These are phyloP conservation scores for Ceratobasidium sp. DNA, from an alignment of 1,284 basidiomycete species.

Conservation along the genomic window DNA sequence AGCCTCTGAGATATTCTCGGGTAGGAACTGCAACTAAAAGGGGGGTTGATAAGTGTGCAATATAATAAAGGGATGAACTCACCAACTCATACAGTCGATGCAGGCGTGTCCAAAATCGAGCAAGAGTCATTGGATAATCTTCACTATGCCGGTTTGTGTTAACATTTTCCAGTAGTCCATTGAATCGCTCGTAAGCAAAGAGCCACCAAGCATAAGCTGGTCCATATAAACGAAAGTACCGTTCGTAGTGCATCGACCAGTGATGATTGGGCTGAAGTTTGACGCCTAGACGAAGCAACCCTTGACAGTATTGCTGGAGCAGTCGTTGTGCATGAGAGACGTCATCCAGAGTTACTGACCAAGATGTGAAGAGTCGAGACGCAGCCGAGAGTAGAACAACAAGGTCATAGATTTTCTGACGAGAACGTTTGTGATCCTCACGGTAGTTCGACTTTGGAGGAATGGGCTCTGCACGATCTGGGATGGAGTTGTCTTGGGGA, in stretches of 20 bases:
- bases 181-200: slow-evolving; percentile 55
- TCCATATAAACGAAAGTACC: slow-evolving; percentile 52
- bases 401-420: background rate
- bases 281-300: slow-evolving; percentile 41
- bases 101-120: slow-evolving; percentile 50
- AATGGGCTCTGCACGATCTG: slow-evolving; percentile 46
- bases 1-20: background rate
- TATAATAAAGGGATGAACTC: background rate
- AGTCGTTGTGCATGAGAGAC: slow-evolving; percentile 49
- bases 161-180: slow-evolving; percentile 55
- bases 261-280: slow-evolving; percentile 53
- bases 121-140: background rate
- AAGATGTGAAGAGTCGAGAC: background rate
- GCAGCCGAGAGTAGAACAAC: slow-evolving; percentile 3
- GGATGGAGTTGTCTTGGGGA: slow-evolving; percentile 47
- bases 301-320: slow-evolving; percentile 49
- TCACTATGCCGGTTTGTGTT: slow-evolving; percentile 49
- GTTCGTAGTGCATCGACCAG: slow-evolving; percentile 51
- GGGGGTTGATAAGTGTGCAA: background rate
- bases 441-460: slow-evolving; percentile 32
- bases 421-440: background rate
- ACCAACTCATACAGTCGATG: slow-evolving; percentile 52
- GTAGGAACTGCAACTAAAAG: slow-evolving; percentile 2
- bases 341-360: slow-evolving; percentile 50
- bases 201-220: slow-evolving; percentile 57